Percentiles rank a stretch among this genome's conserved stretches.
Evolutionary conservation across 768 basidiomycete species (phyloP).

Genomic region (Austroboletus festivus): DNA sequence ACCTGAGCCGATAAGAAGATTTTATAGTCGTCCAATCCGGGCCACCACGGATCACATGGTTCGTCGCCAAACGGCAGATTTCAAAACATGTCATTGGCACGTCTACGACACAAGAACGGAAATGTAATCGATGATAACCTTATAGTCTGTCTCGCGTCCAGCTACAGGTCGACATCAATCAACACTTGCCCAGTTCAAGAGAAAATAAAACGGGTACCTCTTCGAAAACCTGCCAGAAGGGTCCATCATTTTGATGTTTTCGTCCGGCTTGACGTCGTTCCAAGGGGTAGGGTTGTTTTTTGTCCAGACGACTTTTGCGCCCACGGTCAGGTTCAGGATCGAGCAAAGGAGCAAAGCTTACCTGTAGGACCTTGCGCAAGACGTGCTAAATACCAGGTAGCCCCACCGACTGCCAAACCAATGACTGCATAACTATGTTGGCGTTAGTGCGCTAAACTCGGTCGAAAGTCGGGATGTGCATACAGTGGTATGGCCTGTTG

Average conservation of each 20-base stretch:
- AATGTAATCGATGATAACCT: background rate
- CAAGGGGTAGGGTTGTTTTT: conserved; percentile 83
- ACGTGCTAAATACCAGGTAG: conserved; percentile 63
- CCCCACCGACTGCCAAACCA: conserved; percentile 52
- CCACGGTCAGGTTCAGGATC: conserved; percentile 1
- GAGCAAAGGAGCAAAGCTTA: conserved; percentile 26
- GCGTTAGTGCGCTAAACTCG: conserved; percentile 11
- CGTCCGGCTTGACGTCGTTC: conserved; percentile 73
- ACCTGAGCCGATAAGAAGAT: background rate
- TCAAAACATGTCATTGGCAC: conserved; percentile 17
- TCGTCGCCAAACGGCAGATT: background rate
- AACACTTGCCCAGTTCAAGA: background rate
- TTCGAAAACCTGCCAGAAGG: conserved; percentile 75
- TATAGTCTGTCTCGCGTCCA: conserved; percentile 78
- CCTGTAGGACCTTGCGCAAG: conserved; percentile 56
- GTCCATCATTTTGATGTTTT: conserved; percentile 67
- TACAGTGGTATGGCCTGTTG: conserved; percentile 51
- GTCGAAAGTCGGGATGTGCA: conserved; percentile 17
- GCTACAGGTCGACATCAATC: conserved; percentile 35
- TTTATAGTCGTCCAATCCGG: conserved; percentile 1
- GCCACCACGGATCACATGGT: conserved; percentile 3
- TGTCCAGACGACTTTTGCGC: conserved; percentile 52
- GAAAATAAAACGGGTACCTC: conserved; percentile 36
- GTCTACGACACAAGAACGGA: conserved; percentile 16
- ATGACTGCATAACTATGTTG: conserved; percentile 45